Evolutionary conservation across 176 grass and related monocot species (phyloP), one percentile per base, ranked within the genome.

Genomic region (Eleusine coracana): DNA sequence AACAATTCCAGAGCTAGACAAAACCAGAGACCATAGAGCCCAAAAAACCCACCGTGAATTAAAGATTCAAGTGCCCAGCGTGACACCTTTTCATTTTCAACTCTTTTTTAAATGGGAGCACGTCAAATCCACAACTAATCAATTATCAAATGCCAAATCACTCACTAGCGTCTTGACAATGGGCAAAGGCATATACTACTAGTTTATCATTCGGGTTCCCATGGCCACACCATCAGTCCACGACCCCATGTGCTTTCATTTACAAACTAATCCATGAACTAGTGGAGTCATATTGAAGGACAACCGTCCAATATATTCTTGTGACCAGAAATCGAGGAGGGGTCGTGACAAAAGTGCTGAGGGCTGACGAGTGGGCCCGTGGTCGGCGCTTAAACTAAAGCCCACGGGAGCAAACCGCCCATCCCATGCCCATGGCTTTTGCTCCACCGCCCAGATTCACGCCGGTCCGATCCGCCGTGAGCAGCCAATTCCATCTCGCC

Each of bases 381-480:
- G 15, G 12, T 15, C 7, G 51, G 44, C 76, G 17, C 4, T 18
- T 56, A 86, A 64, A 79, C 10, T 15, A 71, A 2, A 65, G 60
- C 59, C 29, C 81, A 75, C 20, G 18, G 18, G 10, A 7, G 6
- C 36, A 55, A 44, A 25, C 83, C 83, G 83, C 7, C 42, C 55
- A 31, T 6, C 7, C 42, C 55, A 31, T 6, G 8, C 31, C 31
- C 31, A 34, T 34, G 18, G 66, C 61, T 56, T 21, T 56, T 79
- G 45, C 77, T 67, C 77, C 59, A 68, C 84, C 73, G 48, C 14
- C 82, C 77, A 66, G 60, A 46, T 86, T 39, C 38, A 52, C 60
- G 70, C 77, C 70, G 46, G 38, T 25, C 60, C 69, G 55, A 44
- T 56, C 59, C 64, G 5, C 0, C 16, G 9, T 5, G 4, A 13